Evolutionary conservation across 2,329 filamentous ascomycete genomes (phyloP).

Genomic region (Teratosphaeria gauchensis): DNA sequence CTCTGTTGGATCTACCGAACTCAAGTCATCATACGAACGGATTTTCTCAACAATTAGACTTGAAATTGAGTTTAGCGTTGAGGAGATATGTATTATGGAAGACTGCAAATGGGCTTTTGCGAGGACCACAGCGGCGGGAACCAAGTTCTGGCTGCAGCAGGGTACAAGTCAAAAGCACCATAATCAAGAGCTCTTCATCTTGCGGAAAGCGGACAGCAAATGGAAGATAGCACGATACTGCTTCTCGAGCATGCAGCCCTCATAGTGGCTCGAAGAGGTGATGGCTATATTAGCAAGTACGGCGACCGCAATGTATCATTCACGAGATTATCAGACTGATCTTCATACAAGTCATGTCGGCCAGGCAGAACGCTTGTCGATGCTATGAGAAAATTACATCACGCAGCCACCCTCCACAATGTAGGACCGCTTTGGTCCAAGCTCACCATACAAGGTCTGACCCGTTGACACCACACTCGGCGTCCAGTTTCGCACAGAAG

Average conservation of each 20-base stretch:
- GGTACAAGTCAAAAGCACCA: not conserved
- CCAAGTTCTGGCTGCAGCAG: not conserved
- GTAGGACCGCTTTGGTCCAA: not conserved
- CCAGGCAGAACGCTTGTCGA: not conserved
- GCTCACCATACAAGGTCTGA: not conserved
- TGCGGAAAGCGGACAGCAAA: not conserved
- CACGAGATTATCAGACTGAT: not conserved
- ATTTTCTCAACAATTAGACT: not conserved
- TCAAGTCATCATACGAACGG: not conserved
- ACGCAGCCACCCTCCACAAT: not conserved
- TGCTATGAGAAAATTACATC: not conserved
- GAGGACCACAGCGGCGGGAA: not conserved
- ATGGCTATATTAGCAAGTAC: not conserved
- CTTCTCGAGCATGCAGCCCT: not conserved
- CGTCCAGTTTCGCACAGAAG: not conserved
- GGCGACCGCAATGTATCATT: not conserved
- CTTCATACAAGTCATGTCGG: not conserved
- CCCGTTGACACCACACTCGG: not conserved
- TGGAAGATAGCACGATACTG: not conserved
- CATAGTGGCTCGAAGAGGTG: not conserved
- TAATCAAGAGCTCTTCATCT: not conserved
- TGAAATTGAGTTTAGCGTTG: not conserved
- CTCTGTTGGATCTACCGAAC: not conserved
- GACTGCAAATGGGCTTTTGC: not conserved
- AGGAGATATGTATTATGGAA: not conserved